Evolutionary conservation across 2,329 filamentous ascomycete genomes (phyloP).

Genomic region (Colletotrichum destructivum): DNA sequence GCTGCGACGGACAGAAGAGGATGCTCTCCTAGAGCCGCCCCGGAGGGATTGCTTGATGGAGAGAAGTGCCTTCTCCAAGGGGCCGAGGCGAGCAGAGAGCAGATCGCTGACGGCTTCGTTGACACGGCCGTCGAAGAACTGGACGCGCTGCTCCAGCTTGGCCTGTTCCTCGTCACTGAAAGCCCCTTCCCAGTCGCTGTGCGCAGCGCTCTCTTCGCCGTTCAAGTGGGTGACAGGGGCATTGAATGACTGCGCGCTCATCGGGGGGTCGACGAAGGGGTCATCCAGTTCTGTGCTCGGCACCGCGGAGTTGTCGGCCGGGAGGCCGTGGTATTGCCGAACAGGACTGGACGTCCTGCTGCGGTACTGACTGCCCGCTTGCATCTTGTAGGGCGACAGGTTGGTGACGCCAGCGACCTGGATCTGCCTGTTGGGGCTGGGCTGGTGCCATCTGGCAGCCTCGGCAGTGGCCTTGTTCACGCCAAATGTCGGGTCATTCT

Average conservation of each 20-base stretch:
- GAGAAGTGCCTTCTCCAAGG: conserved; percentile 84
- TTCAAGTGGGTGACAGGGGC: conserved; percentile 76
- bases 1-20: conserved; percentile 73
- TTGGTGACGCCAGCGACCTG: conserved; percentile 57
- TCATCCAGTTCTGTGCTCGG: conserved; percentile 72
- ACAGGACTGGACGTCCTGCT: conserved; percentile 84
- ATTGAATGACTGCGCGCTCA: conserved; percentile 64
- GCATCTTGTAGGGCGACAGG: conserved; percentile 68
- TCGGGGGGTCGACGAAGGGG: conserved; percentile 70
- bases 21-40: conserved; percentile 68
- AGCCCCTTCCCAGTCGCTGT: conserved; percentile 93
- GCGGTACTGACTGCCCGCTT: conserved; percentile 68
- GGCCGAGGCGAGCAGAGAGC: conserved; percentile 82
- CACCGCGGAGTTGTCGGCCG: conserved; percentile 63
- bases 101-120: conserved; percentile 87
- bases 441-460: conserved; percentile 62
- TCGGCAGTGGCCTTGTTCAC: conserved; percentile 72
- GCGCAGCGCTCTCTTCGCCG: conserved; percentile 73
- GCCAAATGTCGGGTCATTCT: conserved; percentile 80
- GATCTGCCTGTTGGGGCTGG: conserved; percentile 57
- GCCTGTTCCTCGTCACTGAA: conserved; percentile 87
- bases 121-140: conserved; percentile 93
- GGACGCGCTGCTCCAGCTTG: conserved; percentile 84
- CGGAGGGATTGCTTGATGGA: conserved; percentile 81
- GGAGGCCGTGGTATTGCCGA: conserved; percentile 64